Evolutionary conservation across 768 basidiomycete species (phyloP).

Genomic region (Hebeloma cylindrosporum): DNA sequence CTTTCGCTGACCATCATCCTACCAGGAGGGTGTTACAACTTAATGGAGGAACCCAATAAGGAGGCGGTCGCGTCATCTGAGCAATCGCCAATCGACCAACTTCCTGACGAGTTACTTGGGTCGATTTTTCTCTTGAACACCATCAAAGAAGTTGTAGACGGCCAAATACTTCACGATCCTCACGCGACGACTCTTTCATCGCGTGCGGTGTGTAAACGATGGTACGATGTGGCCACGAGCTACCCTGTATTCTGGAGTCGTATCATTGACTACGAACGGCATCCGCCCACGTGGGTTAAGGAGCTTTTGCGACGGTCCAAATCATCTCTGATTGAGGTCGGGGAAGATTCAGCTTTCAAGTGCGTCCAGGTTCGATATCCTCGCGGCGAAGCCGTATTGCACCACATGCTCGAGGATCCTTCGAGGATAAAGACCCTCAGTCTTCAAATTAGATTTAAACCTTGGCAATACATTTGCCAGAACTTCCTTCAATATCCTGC

Average conservation of each 20-base stretch:
- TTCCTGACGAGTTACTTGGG: conserved; percentile 20
- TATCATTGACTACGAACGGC: conserved; percentile 24
- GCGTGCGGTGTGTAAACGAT: conserved; percentile 23
- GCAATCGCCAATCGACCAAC: conserved; percentile 5
- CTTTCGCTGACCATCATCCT: no score
- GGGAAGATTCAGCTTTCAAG: conserved; percentile 16
- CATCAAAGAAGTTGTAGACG: conserved; percentile 2
- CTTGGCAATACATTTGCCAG: conserved; percentile 24
- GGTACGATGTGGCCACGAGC: conserved; percentile 18
- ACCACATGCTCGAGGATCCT: conserved; percentile 17
- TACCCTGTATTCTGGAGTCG: conserved; percentile 24
- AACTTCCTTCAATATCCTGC: conserved; percentile 24
- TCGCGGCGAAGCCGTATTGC: conserved; percentile 16
- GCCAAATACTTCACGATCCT: conserved; percentile 7
- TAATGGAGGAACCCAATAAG: no score
- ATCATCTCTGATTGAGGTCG: conserved; percentile 22
- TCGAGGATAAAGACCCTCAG: conserved; percentile 21
- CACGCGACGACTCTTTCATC: conserved; percentile 16
- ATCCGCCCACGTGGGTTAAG: conserved; percentile 14
- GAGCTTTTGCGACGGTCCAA: conserved; percentile 22
- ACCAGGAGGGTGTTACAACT: no score
- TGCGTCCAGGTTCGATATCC: conserved; percentile 16
- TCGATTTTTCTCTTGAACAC: conserved; percentile 18
- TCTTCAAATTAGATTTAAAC: conserved; percentile 20
- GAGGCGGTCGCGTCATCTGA: no score